A percentile compares a stretch with the other conserved stretches of the same genome.
Evolutionary conservation across 2,329 filamentous ascomycete species (phyloP).

Genomic region (Calonectria pseudoturangicola): DNA sequence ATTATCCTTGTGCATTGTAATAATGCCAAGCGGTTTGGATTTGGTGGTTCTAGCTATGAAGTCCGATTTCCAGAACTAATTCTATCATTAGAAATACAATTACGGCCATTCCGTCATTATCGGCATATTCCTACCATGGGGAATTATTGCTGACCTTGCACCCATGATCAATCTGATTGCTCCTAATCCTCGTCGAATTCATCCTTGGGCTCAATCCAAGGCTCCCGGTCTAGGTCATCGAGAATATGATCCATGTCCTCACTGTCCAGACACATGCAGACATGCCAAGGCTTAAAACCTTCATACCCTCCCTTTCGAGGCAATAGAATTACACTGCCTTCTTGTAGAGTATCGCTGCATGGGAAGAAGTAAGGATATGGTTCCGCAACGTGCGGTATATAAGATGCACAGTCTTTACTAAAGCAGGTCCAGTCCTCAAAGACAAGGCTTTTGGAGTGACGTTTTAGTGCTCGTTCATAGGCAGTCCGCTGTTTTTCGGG

Average conservation of each 20-base stretch:
- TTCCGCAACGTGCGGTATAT: conserved; percentile 36
- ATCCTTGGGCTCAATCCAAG: conserved; percentile 18
- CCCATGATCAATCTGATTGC: not conserved
- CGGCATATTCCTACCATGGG: not conserved
- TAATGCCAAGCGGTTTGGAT: not conserved
- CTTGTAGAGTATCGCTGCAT: conserved; percentile 40
- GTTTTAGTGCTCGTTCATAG: conserved; percentile 37
- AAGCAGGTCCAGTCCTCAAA: conserved; percentile 51
- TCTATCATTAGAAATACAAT: not conserved
- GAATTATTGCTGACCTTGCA: not conserved
- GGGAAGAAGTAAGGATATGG: conserved; percentile 40
- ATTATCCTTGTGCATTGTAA: too few species aligned
- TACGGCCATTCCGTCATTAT: not conserved
- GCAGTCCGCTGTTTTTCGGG: conserved; percentile 35
- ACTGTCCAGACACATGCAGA: conserved; percentile 44
- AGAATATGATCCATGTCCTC: conserved; percentile 33
- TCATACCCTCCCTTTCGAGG: conserved; percentile 37
- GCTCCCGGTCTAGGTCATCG: conserved; percentile 20
- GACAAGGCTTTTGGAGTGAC: conserved; percentile 37
- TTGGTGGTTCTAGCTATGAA: not conserved
- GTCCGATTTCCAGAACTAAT: not conserved
- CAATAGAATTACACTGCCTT: conserved; percentile 48
- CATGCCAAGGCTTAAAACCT: conserved; percentile 33
- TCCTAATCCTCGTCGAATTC: not conserved
- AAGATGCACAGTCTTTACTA: conserved; percentile 16